phyloP scores from a whole-genome alignment of 257 asterid genomes.

The Solanum piurae region DNA sequence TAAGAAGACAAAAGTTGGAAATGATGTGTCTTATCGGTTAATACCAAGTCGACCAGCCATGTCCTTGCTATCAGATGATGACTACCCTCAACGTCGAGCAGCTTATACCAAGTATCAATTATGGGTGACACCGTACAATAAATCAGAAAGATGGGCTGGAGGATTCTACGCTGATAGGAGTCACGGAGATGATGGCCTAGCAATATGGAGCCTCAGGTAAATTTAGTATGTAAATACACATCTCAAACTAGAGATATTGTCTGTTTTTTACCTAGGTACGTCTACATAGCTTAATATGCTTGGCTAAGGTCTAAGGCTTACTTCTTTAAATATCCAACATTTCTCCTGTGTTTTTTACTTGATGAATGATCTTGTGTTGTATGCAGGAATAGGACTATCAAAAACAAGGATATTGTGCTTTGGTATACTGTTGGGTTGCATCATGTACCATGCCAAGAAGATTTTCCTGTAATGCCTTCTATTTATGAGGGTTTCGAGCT shows the following conservation, averaged over 20 bases:
- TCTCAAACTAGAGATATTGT: neutral
- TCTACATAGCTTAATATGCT: neutral
- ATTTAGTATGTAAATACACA: neutral
- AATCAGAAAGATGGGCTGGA: conserved; percentile 63
- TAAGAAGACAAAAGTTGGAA: conserved; percentile 46
- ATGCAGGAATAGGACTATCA: conserved; percentile 44
- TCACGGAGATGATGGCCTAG: conserved; percentile 59
- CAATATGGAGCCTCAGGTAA: conserved; percentile 52
- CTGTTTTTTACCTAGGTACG: neutral
- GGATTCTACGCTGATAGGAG: conserved; percentile 60
- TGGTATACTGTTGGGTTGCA: conserved; percentile 76
- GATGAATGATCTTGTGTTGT: neutral
- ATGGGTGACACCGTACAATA: conserved; percentile 48
- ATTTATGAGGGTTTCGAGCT: conserved; percentile 53
- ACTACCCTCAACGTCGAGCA: conserved; percentile 55
- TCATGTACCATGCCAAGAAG: conserved; percentile 65
- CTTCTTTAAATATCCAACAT: neutral
- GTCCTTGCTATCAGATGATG: conserved; percentile 35
- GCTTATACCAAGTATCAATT: conserved; percentile 51
- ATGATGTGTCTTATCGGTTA: conserved; percentile 46
- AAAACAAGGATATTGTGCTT: conserved; percentile 53
- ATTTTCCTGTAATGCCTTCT: conserved; percentile 63
- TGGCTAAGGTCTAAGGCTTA: neutral
- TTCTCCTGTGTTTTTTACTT: neutral
- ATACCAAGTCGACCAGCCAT: conserved; percentile 32